A percentile compares a stretch with the other conserved stretches of the same genome.
Evolutionary conservation across 2,329 filamentous ascomycete genomes (phyloP).

Genomic region (Hirsutella minnesotensis): DNA sequence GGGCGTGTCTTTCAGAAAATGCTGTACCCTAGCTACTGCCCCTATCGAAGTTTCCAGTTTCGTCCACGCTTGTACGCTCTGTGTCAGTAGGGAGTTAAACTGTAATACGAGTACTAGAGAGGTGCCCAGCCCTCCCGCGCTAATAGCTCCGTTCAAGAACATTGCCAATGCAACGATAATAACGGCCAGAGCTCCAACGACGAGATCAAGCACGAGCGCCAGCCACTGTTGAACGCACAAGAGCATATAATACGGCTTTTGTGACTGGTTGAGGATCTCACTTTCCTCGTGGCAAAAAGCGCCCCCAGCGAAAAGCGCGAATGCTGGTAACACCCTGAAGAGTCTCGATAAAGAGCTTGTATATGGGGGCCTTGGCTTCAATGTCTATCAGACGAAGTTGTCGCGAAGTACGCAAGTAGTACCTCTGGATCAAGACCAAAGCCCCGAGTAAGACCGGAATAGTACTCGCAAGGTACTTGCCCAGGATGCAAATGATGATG

Average conservation of each 20-base stretch:
- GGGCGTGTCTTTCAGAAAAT: conserved; percentile 16
- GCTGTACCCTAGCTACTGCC: conserved; percentile 22
- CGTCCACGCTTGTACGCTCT: conserved; percentile 20
- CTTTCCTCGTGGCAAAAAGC: conserved; percentile 7
- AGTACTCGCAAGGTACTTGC: conserved; percentile 29
- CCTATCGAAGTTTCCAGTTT: conserved; percentile 20
- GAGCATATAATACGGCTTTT: conserved; percentile 25
- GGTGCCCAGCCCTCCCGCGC: conserved; percentile 15
- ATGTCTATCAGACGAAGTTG: conserved; percentile 17
- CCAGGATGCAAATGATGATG: conserved; percentile 7
- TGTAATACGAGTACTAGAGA: conserved; percentile 15
- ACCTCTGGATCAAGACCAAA: conserved; percentile 9
- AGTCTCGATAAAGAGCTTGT: conserved; percentile 14
- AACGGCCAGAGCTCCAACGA: conserved; percentile 31
- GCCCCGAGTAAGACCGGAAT: conserved; percentile 18
- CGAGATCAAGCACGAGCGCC: conserved; percentile 32
- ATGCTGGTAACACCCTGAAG: conserved; percentile 13
- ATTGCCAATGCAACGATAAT: conserved; percentile 32
- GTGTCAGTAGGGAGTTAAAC: conserved; percentile 15
- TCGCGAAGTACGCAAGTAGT: conserved; percentile 17
- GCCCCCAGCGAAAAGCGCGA: conserved; percentile 19
- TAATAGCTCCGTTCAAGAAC: conserved; percentile 11
- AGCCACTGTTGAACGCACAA: conserved; percentile 38
- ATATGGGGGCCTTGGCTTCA: conserved; percentile 16
- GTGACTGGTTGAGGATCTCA: conserved; percentile 19